These are phyloP conservation scores for Mucor ambiguus DNA, from an alignment of 371 early-diverging fungal species.

Conservation along the genomic window DNA sequence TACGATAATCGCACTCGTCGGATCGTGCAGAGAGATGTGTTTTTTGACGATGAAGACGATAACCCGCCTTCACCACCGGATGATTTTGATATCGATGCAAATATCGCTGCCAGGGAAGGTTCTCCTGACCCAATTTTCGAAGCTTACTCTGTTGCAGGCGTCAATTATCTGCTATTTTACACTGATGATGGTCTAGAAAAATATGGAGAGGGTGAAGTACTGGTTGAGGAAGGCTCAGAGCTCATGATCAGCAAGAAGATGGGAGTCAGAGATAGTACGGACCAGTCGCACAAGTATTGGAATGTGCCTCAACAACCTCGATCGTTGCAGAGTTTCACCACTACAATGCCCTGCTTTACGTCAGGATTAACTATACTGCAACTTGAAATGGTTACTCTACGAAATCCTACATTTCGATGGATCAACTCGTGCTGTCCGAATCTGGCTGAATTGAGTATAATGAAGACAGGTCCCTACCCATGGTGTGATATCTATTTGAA, in stretches of 20 bases:
- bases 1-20: not conserved
- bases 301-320: not conserved
- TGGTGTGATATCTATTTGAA: slow-evolving; percentile 2
- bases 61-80: not conserved
- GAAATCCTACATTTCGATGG: not conserved
- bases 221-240: not conserved
- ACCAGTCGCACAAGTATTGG: not conserved
- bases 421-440: not conserved
- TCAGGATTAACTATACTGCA: not conserved
- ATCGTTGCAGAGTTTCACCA: not conserved
- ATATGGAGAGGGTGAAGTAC: not conserved
- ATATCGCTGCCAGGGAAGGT: not conserved
- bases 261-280: not conserved
- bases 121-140: not conserved
- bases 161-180: not conserved
- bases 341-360: not conserved
- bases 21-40: not conserved
- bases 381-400: not conserved
- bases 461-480: not conserved
- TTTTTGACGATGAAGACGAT: not conserved
- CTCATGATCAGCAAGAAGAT: not conserved
- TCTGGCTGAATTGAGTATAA: not conserved
- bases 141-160: not conserved
- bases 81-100: not conserved
- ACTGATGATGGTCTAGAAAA: not conserved